Base-by-base conservation (phyloP, 176 grass and related monocot genomes). In the Hsuehochloa calcarea region DNA sequence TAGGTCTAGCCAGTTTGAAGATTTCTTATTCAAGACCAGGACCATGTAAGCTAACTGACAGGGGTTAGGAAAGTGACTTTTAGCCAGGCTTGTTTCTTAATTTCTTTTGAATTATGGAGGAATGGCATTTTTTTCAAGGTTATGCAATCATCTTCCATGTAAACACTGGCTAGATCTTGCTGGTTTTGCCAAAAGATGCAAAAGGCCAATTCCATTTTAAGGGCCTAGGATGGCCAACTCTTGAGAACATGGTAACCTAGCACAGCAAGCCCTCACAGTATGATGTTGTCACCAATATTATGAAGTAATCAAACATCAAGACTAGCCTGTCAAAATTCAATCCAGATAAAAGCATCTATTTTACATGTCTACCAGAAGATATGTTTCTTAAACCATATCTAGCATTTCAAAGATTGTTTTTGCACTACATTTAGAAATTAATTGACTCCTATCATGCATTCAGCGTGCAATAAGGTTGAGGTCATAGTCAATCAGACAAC, bases 141-240 rank as follows among this genome's bases (percentile, higher is more conserved):
- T 27, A 11, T 49, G 79, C 1, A 26, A 77, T 5, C 15, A 25
- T 25, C 37, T 43, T 77, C 20, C 23, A 45, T 29, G n/a, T 62
- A 63, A 64, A 64, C 55, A 19, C 0, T 39, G 4, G 38, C 38
- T 39, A 39, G 6, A 81, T 44, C 9, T 26, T 44, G 40, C 40
- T 41, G 40, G 11, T 70, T 82, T 64, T 64, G 37, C 14, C 14
- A 59, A 23, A 59, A 23, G 22, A 8, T 2, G 0, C 35, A 58
- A 70, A 70, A 69, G 37, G 9, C 51, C 80, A 82, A 12, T 31
- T 80, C n/a, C 64, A 54, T 39, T 31, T 55, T 52, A 19, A 81
- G 49, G 31, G 15, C 68, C 25, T 27, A 54, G n/a, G 41, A 15
- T 29, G 69, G 49, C 55, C 55, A 26, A 27, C 19, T 26, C n/a